Evolutionary conservation across 2,329 filamentous ascomycete species (phyloP), one percentile per base, ranked within the genome.

Genomic region (Hysterium pulicare): DNA sequence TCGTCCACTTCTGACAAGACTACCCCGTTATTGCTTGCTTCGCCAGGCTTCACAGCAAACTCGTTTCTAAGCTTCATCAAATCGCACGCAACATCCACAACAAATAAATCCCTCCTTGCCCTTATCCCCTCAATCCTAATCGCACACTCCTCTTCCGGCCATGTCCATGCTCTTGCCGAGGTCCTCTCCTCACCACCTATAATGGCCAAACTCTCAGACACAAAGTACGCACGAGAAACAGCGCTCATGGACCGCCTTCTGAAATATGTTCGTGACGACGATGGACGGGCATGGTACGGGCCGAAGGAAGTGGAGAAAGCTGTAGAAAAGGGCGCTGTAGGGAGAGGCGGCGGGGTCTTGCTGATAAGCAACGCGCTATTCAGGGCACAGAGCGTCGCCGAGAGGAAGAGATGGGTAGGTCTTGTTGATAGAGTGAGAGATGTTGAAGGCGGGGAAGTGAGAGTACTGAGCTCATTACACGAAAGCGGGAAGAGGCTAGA

Each of bases 211-310:
- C 81, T 97, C 57, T 83, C 84, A 47, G 83, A 96, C 62, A 93
- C 90, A 50, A 93, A 91, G 58, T 96, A 93, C 62, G 84, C 87
- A 2, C 81, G 83, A 46, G 90, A 96, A 67, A 89, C 89, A 1
- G 78, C 77, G 28, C 75, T 88, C 46, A 90, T 98, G 82, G 90
- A 97, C 57, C 80, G 83, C 33, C 90, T 97, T 61, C 82, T 86
- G 55, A 78, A 83, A 0, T 74, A 87, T 47, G 73, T 98, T 45
- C 83, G 90, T 39, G 81, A 81, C 46, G 90, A 97, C 49, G 90
- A 96, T 51, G 87, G 87, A 2, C 81, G 86, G 43, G 91, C 90
- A 2, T 95, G 90, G 78, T 98, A 98, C 67, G 93, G 93, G 0
- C 81, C 85, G 0, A 78, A 76, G 11, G 88, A 95, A 40, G 90